Conservation (phyloP, 441 rosid species). For the Erodium moschatum region DNA sequence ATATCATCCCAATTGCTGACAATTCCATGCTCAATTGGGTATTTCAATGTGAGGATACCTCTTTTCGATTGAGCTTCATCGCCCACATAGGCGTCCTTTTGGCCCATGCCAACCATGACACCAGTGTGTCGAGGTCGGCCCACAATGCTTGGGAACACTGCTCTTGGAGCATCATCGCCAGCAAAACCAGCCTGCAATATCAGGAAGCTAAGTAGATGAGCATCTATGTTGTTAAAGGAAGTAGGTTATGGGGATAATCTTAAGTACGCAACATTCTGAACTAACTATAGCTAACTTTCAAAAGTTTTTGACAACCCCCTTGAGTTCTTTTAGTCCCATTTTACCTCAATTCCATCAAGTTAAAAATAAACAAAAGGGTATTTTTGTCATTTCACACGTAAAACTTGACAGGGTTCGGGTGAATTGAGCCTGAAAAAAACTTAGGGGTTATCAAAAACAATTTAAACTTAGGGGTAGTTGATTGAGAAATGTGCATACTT, state of each 20-base stretch:
- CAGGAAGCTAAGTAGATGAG: not conserved
- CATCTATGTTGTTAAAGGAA: not conserved
- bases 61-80: conserved; percentile 29
- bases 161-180: conserved; percentile 72
- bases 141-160: conserved; percentile 56
- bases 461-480: too few relatives aligned
- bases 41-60: conserved; percentile 8
- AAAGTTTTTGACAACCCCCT: too few relatives aligned
- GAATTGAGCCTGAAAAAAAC: too few relatives aligned
- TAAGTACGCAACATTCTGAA: too few relatives aligned
- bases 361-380: too few relatives aligned
- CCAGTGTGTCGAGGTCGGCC: conserved; percentile 53
- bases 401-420: too few relatives aligned
- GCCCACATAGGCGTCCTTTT: conserved; percentile 14
- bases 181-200: conserved; percentile 53
- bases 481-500: too few relatives aligned
- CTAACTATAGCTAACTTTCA: too few relatives aligned
- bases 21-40: conserved; percentile 31
- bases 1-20: conserved; percentile 32
- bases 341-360: too few relatives aligned
- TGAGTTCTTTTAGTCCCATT: not conserved
- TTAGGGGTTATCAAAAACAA: not conserved
- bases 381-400: too few relatives aligned
- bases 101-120: conserved; percentile 57
- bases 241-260: too few relatives aligned